phyloP scores from a whole-genome alignment of 306 rosid genomes.

The Acacia crassicarpa region DNA sequence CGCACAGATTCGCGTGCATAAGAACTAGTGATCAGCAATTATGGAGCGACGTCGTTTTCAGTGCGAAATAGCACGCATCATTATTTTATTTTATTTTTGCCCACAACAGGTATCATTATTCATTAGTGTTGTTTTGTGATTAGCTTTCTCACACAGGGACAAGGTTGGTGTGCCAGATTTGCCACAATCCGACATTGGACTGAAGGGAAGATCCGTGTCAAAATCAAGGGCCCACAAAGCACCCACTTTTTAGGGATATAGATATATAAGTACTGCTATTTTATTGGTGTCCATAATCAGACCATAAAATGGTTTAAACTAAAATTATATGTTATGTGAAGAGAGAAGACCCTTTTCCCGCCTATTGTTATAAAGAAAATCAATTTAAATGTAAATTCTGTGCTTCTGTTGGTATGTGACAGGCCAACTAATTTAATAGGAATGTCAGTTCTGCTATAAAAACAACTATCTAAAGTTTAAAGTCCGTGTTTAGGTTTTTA shows the following conservation, averaged over 20 bases:
- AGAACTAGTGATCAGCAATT: too few relatives aligned
- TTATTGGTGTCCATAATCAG: too few relatives aligned
- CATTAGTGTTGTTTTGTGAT: not conserved
- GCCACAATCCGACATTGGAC: not conserved
- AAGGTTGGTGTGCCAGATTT: not conserved
- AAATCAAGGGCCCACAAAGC: conserved; percentile 5
- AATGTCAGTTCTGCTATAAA: not conserved
- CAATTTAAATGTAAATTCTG: not conserved
- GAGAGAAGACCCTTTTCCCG: not conserved
- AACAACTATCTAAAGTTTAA: not conserved
- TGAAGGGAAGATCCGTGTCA: not conserved
- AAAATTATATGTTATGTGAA: not conserved
- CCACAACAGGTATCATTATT: too few relatives aligned
- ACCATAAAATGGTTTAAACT: not conserved
- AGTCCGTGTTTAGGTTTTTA: too few relatives aligned
- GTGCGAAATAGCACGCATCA: too few relatives aligned
- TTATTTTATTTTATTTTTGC: too few relatives aligned
- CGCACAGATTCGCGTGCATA: not conserved
- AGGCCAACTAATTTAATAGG: not conserved
- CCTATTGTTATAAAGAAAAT: too few relatives aligned
- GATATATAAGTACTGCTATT: too few relatives aligned
- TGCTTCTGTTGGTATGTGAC: not conserved
- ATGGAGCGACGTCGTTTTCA: not conserved
- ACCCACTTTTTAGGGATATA: not conserved
- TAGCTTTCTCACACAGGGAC: not conserved